Base-by-base conservation (phyloP, 148 eudicot species). In the Chenopodium berlandieri region DNA sequence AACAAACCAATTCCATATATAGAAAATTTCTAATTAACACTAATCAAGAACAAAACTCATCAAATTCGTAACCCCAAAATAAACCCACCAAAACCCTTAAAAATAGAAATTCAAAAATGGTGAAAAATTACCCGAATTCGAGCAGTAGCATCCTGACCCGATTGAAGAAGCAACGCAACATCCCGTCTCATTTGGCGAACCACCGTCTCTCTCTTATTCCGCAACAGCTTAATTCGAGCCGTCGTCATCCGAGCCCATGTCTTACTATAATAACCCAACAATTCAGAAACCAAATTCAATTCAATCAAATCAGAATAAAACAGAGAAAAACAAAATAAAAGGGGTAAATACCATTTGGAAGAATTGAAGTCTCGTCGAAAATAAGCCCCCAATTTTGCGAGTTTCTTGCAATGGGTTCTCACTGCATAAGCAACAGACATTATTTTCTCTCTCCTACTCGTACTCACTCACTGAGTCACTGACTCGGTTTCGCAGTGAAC, bases 131-230 rank as follows among this genome's bases (percentile, higher is more conserved):
- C 99, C 83, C 98, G 86, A 80, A 97, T 91, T 14, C 99, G 95
- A 86, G 98, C 99, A 63, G 98, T 97, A 77, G 99, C 86, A 44
- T 94, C 95, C 81, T 94, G 98, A 72, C 95, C 88, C 48, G 95
- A 88, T 62, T 90, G 90, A 19, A 97, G 94, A 58, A 97, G 97
- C 95, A 90, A n/a, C 81, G 98, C 99, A 60, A 97, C 88, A 80
- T 94, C 98, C 4, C 97, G 90, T 62, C 98, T 84, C 97, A 94
- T 94, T 80, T 89, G 98, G 76, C 82, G 89, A 0, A 97, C 88
- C 72, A 87, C 88, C 44, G 88, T 91, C 82, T 92, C 92, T 54
- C 98, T 86, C 90, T 91, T 97, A 86, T 97, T 97, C 88, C 98
- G 85, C 60, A 97, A 87, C 80, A 97, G 84, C 91, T 94, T 94